A percentile compares a stretch with the other conserved stretches of the same genome.
These are phyloP conservation scores for Herpetomonas muscarum DNA, from an alignment of 208 protist species.

Conservation along the genomic window DNA sequence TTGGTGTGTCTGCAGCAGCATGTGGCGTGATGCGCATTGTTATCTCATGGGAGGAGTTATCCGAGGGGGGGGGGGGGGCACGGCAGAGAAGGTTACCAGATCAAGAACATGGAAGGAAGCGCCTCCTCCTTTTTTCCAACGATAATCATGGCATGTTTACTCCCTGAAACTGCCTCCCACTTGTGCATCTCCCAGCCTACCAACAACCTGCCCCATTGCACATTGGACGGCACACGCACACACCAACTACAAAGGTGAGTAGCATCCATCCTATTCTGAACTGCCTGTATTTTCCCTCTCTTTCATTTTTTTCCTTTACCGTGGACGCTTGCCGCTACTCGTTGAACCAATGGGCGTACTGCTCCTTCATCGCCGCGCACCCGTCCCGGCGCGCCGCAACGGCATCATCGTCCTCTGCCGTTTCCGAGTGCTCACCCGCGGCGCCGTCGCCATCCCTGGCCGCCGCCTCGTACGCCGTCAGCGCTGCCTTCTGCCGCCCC, in stretches of 20 bases:
- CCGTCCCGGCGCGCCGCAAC: slow-evolving; percentile 11
- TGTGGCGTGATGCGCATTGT: too few relatives aligned
- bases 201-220: too few relatives aligned
- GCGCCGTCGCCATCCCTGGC: not conserved
- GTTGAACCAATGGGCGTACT: slow-evolving; percentile 64
- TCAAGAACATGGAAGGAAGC: not conserved
- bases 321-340: not conserved
- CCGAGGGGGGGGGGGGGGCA: not conserved
- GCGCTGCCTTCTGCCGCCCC: slow-evolving; percentile 47
- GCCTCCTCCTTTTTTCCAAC: too few relatives aligned
- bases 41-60: too few relatives aligned
- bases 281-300: too few relatives aligned
- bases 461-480: slow-evolving; percentile 37
- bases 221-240: too few relatives aligned
- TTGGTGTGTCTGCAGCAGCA: slow-evolving; percentile 1
- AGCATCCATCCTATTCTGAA: too few relatives aligned
- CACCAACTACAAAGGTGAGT: too few relatives aligned
- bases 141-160: too few relatives aligned
- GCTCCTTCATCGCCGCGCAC: slow-evolving; percentile 41
- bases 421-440: too few relatives aligned
- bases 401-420: not conserved
- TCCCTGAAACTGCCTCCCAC: too few relatives aligned
- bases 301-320: not conserved
- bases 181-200: too few relatives aligned
- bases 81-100: not conserved